Evolutionary conservation across 495 filamentous ascomycete genomes (phyloP), one percentile per base, ranked within the genome.

Genomic region (Rostrohypoxylon terebratum): DNA sequence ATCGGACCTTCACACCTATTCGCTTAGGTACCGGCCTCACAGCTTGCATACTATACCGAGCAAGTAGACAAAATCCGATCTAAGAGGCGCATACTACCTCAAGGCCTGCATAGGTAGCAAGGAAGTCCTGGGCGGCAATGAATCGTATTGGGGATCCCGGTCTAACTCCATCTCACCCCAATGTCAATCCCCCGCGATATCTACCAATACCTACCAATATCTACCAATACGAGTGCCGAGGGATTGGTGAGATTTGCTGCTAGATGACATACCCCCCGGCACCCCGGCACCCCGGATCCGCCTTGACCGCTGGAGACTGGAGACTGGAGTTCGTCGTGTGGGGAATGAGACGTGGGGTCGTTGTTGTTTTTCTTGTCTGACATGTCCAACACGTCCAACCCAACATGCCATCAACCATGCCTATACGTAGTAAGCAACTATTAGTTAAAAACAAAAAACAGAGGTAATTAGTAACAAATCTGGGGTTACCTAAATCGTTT

Each of bases 311-410:
- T 59, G 25, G 1, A 48, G n/a, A n/a, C n/a, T n/a, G n/a, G n/a
- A n/a, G n/a, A n/a, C n/a, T 60, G 59, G 69, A 72, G 69, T 9
- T 45, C 42, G 42, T 59, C 63, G 63, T 72, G 69, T 72, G 69
- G 69, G 69, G 69, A 63, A 72, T n/a, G 40, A 8, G 21, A 68
- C 57, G 65, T 61, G 65, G 65, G 65, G 65, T 68, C 48, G 48
- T 14, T 36, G 47, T 44, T 38, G 47, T 38, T 61, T 42, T 45
- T 36, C 34, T 68, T 47, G 47, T 28, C 42, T 16, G 6, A 14
- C 28, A 16, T 54, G 25, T 28, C 20, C 47, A 51, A 51, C 47
- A 4, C 25, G 45, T 50, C 8, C 8, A n/a, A n/a, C n/a, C 28
- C 16, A 53, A 31, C 48, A 53, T 53, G 48, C 14, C 48, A 53